These are phyloP conservation scores for Metschnikowia sp. DNA, from an alignment of 805 yeast species.

Conservation along the genomic window DNA sequence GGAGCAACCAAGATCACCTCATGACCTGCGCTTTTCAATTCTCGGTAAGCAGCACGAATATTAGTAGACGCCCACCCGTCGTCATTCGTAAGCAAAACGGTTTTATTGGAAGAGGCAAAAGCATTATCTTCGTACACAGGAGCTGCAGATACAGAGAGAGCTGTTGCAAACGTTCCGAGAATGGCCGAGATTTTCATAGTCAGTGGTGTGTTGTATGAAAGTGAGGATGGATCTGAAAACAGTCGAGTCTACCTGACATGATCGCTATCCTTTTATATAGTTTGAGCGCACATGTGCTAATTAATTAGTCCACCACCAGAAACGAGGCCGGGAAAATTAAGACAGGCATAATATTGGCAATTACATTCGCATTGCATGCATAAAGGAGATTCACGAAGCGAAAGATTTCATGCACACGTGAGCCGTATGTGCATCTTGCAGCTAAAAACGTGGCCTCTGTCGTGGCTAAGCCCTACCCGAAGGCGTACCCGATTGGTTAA, in stretches of 20 bases:
- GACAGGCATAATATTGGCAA: background rate
- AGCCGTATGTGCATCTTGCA: background rate
- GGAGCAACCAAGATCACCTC: constrained; percentile 21
- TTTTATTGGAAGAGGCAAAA: constrained; percentile 25
- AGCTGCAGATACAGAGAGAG: constrained; percentile 23
- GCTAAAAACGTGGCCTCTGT: too few species aligned
- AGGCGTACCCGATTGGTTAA: too few species aligned
- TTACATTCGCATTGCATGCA: background rate
- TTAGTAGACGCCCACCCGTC: constrained; percentile 57
- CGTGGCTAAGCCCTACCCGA: too few species aligned
- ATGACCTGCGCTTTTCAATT: constrained; percentile 23
- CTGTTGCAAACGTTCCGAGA: constrained; percentile 9
- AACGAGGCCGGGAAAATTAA: background rate
- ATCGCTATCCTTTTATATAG: too few species aligned
- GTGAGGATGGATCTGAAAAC: too few species aligned
- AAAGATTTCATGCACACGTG: background rate
- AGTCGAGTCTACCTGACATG: too few species aligned
- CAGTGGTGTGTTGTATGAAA: too few species aligned
- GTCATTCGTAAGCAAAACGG: constrained; percentile 51
- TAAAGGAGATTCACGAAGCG: background rate
- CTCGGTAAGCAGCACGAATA: constrained; percentile 53
- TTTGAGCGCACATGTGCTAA: too few species aligned
- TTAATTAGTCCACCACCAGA: too few species aligned
- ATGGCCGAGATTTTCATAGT: constrained; percentile 11
- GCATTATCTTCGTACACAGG: constrained; percentile 20